Base-by-base conservation (phyloP, 495 filamentous ascomycete genomes). In the Parathielavia appendiculata region DNA sequence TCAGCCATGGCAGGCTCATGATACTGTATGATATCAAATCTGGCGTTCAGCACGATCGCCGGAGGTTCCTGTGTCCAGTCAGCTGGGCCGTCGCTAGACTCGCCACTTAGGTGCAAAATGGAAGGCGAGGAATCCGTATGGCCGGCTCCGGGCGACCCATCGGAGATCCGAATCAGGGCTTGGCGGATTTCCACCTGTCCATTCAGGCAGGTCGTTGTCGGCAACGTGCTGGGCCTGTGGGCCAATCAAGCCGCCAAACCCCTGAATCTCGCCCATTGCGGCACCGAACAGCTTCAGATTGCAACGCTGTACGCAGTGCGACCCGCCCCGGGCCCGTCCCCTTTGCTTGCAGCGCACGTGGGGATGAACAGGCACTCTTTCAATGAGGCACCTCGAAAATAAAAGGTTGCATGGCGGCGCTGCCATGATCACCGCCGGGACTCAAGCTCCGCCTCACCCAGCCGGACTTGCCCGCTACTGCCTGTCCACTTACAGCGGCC, bases 201-300 rank as follows among this genome's bases (percentile, higher is more conserved):
- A 58, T 62, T 62, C 55, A 55, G 60, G 60, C 47, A 62, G 60
- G 54, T 62, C 43, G 36, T 13, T 43, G 34, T 41, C 36, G 5
- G 45, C 48, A 62, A 57, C 50, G 54, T 54, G 54, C 54, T 53
- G 32, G 12, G 10, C 8, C 0, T 8, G 13, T 5, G 22, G 52
- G 43, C 59, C 59, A 62, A 61, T 61, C 54, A 61, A 30, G 19
- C 19, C 47, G 1, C 35, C 19, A 2, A 11, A 26, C 59, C 59
- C 59, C 59, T 62, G 59, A 49, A 54, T n/a, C 10, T 26, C 47
- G 36, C 47, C 48, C n/a, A 30, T 44, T 43, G 49, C 22, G 38
- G 8, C 44, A 51, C 57, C 49, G 30, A 49, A 20, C 32, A 49
- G 50, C 56, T 57, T 48, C 35, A 11, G 26, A 41, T 14, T 45